Evolutionary conservation across 192 early-diverging fungal genomes (phyloP).

Genomic region (Powellomyces hirtus): DNA sequence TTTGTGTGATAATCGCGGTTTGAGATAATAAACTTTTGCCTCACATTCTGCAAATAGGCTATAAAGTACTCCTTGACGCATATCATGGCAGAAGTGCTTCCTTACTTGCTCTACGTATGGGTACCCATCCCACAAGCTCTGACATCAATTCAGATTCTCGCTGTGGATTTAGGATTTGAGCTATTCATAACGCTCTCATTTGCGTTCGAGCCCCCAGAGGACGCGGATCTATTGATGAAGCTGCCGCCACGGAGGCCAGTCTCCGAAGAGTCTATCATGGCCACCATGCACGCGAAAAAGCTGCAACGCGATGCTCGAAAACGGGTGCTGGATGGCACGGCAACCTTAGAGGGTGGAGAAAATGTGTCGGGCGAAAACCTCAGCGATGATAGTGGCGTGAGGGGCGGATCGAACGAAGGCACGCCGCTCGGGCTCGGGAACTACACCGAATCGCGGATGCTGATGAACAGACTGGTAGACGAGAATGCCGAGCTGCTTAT

Average conservation of each 20-base stretch:
- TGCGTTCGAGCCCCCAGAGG: constrained; percentile 91
- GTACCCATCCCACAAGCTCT: constrained; percentile 89
- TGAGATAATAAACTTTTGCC: background rate
- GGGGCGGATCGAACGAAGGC: constrained; percentile 1
- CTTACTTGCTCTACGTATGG: constrained; percentile 82
- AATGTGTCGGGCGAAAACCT: background rate
- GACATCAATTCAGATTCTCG: constrained; percentile 83
- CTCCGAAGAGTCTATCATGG: constrained; percentile 44
- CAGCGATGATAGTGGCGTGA: constrained; percentile 10
- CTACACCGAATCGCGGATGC: constrained; percentile 7
- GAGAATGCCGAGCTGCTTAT: constrained; percentile 27
- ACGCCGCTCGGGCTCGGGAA: constrained; percentile 9
- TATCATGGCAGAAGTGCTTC: constrained; percentile 85
- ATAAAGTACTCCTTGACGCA: constrained; percentile 90
- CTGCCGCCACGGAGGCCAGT: constrained; percentile 86
- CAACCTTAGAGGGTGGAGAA: constrained; percentile 17
- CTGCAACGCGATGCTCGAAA: constrained; percentile 7
- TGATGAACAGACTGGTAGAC: constrained; percentile 23
- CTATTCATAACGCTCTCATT: constrained; percentile 81
- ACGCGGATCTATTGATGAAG: constrained; percentile 67
- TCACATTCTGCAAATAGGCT: constrained; percentile 36
- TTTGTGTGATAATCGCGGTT: background rate
- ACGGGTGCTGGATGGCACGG: background rate
- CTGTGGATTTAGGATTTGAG: constrained; percentile 95
- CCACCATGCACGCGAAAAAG: constrained; percentile 6